A percentile compares a stretch with the other conserved stretches of the same genome.
These are phyloP conservation scores for Penicillium sclerotigenum DNA, from an alignment of 2,329 filamentous ascomycete genomes.

Conservation along the genomic window DNA sequence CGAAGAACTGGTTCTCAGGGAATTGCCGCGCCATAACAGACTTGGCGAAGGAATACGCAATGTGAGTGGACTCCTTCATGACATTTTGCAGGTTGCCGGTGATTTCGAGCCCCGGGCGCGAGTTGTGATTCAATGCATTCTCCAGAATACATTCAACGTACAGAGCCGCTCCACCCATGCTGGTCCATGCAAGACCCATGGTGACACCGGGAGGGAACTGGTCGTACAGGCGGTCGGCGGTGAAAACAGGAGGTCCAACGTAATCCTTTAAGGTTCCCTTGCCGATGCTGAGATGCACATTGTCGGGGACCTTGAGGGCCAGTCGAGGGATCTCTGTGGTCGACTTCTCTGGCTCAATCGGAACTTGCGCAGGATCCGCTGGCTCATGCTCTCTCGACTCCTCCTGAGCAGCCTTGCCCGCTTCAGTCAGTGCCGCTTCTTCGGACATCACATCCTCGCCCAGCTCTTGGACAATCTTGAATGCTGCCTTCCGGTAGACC, in stretches of 20 bases:
- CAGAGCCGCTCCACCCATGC: constrained; percentile 91
- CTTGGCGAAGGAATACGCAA: constrained; percentile 96
- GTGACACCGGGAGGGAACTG: constrained; percentile 88
- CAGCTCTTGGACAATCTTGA: constrained; percentile 94
- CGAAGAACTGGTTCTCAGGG: constrained; percentile 90
- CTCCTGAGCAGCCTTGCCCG: constrained; percentile 74
- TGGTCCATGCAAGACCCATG: constrained; percentile 98
- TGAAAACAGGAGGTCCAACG: constrained; percentile 92
- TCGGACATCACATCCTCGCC: constrained; percentile 81
- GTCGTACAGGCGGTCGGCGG: constrained; percentile 91
- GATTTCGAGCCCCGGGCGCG: constrained; percentile 76
- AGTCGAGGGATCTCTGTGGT: constrained; percentile 62
- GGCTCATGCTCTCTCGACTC: constrained; percentile 59
- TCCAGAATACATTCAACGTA: constrained; percentile 98
- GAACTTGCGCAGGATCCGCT: constrained; percentile 60
- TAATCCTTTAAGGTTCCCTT: constrained; percentile 95
- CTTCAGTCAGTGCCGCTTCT: constrained; percentile 75
- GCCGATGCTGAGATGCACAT: constrained; percentile 78
- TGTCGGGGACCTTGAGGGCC: constrained; percentile 78
- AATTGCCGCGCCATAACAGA: constrained; percentile 79
- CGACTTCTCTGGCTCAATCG: constrained; percentile 42
- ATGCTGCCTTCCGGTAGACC: constrained; percentile 92
- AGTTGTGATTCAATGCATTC: constrained; percentile 68
- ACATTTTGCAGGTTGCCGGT: constrained; percentile 94
- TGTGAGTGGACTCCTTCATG: constrained; percentile 95